Evolutionary conservation across 345 rosid genomes (phyloP), one percentile per base, ranked within the genome.

Genomic region (Rhodomyrtus tomentosa): DNA sequence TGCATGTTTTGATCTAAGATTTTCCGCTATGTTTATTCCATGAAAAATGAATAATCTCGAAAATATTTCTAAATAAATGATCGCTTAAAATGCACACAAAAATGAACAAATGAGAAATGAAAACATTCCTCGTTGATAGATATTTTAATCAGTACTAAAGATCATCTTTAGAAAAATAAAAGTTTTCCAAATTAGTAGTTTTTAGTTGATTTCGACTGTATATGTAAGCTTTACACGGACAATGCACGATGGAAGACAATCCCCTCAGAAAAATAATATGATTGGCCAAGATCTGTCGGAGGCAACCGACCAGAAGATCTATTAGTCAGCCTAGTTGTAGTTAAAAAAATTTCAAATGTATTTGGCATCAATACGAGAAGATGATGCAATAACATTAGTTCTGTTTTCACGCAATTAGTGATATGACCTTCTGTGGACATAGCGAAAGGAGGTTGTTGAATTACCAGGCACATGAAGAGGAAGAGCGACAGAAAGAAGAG

Each of bases 401-500:
- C 42, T 68, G 76, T 32, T 68, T 32, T 21, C 76, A 3, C 12
- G 4, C 42, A 18, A 68, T 11, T 18, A 38, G 24, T 5, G 76
- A 68, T 4, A 59, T 32, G 76, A 32, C 24, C 10, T 10, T 68
- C 22, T 18, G 12, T 32, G 72, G 38, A 55, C 25, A 1, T 1
- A 42, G 56, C 14, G 0, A 1, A 21, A 50, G 48, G 53, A 58
- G 1, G 21, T 32, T 5, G 27, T 22, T 53, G 36, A 55, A 85
- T 80, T 84, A 89, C 91, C 91, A 89, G 86, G 50, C 89, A 86
- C 59, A 83, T 45, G 87, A 89, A 87, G 42, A 89, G 89, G 87
- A 89, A 89, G 51, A 87, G 42, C 52, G 91, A 87, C 81, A 89
- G 88, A 62, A 83, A 87, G 85, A 89, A 89, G 25, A 89, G 87